These are phyloP conservation scores for Porcisia deanei DNA, from an alignment of 208 protist species.

Conservation along the genomic window DNA sequence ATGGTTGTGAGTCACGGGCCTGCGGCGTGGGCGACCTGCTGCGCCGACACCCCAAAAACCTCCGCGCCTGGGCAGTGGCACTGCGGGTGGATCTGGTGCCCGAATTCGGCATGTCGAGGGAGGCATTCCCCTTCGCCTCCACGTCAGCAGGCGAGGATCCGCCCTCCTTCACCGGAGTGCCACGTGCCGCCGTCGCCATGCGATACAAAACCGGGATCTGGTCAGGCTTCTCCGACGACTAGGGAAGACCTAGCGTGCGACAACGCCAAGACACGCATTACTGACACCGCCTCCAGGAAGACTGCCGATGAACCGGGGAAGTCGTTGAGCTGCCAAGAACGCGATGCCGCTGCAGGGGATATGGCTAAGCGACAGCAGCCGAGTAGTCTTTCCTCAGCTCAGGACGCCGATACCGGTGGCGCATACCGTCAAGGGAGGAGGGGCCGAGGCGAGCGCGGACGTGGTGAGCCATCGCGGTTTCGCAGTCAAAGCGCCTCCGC, in stretches of 20 bases:
- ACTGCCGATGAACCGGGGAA: slow-evolving; percentile 28
- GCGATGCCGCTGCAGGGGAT: background rate
- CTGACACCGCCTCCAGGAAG: slow-evolving; percentile 40
- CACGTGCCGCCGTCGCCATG: background rate
- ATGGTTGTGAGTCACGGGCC: background rate
- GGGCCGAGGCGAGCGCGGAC: slow-evolving; percentile 1
- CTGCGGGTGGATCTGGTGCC: slow-evolving; percentile 19
- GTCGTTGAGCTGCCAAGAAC: slow-evolving; percentile 22
- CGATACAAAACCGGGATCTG: background rate
- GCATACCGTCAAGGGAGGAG: background rate
- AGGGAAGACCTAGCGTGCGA: slow-evolving; percentile 14
- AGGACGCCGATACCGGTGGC: background rate
- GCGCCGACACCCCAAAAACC: background rate
- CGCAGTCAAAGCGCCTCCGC: slow-evolving; percentile 18
- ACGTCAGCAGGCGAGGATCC: background rate
- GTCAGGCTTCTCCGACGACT: background rate
- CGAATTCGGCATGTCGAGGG: background rate
- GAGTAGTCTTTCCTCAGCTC: background rate
- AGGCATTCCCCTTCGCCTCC: background rate
- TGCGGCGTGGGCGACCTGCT: background rate
- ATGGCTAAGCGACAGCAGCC: background rate
- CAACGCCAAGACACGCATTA: slow-evolving; percentile 15
- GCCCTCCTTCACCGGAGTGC: background rate
- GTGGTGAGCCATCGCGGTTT: slow-evolving; percentile 1
- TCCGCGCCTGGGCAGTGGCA: slow-evolving; percentile 13